A percentile compares a stretch with the other conserved stretches of the same genome.
Evolutionary conservation across 2,329 filamentous ascomycete species (phyloP).

Genomic region (Pseudocercospora cruenta): DNA sequence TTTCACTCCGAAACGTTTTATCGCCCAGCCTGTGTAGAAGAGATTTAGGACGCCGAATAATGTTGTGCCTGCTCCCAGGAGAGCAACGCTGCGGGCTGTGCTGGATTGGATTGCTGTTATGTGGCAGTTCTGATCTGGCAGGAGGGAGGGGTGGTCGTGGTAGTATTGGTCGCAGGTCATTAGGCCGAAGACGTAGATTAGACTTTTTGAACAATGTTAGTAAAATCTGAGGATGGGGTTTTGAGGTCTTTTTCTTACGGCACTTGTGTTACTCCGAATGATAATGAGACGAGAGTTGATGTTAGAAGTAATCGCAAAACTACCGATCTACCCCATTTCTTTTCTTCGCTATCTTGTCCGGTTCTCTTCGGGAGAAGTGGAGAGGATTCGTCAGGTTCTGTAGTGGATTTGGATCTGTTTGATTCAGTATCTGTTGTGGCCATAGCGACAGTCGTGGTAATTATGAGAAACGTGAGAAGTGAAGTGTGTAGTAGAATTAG

Average conservation of each 20-base stretch:
- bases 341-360: background rate
- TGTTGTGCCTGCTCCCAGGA: constrained; percentile 69
- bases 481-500: background rate
- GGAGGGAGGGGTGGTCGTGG: constrained; percentile 53
- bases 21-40: constrained; percentile 68
- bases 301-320: constrained; percentile 58
- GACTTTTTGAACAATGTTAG: too few relatives aligned
- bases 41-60: constrained; percentile 70
- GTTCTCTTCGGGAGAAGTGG: background rate
- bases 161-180: constrained; percentile 76
- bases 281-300: constrained; percentile 62
- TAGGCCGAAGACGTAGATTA: constrained; percentile 68
- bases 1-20: constrained; percentile 68
- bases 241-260: constrained; percentile 41
- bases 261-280: constrained; percentile 56
- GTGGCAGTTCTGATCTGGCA: constrained; percentile 59
- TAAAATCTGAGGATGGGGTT: too few relatives aligned
- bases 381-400: background rate
- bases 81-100: constrained; percentile 65
- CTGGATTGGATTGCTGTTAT: constrained; percentile 65
- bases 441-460: background rate
- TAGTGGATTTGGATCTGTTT: background rate
- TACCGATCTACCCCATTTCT: constrained; percentile 33
- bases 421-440: background rate
- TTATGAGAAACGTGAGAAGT: background rate